These are phyloP conservation scores for Phytophthora sansomeana DNA, from an alignment of 352 stramenopile genomes.

Conservation along the genomic window DNA sequence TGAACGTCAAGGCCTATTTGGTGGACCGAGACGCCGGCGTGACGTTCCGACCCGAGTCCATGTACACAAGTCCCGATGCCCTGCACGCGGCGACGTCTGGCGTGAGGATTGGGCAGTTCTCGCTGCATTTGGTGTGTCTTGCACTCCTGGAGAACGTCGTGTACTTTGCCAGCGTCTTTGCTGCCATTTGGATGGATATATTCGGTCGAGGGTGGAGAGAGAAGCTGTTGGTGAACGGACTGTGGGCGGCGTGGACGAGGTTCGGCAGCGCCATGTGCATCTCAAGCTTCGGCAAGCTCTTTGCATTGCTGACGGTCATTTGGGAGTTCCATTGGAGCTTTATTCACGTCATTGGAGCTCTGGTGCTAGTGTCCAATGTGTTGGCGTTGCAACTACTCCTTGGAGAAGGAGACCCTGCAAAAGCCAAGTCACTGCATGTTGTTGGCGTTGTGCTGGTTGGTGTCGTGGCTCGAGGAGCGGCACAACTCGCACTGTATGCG, in stretches of 20 bases:
- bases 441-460: constrained; percentile 51
- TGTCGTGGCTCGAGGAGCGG: constrained; percentile 46
- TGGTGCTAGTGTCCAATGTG: constrained; percentile 80
- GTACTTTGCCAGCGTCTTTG: constrained; percentile 62
- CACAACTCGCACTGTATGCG: constrained; percentile 68
- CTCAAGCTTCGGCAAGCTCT: constrained; percentile 86
- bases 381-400: constrained; percentile 78
- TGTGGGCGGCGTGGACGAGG: constrained; percentile 32
- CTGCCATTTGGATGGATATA: constrained; percentile 58
- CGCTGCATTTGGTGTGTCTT: constrained; percentile 76
- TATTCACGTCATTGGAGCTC: constrained; percentile 79
- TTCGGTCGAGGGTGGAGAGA: constrained; percentile 59
- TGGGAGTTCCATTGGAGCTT: constrained; percentile 90
- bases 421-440: constrained; percentile 42
- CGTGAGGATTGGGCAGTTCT: constrained; percentile 76
- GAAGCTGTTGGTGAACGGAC: constrained; percentile 31
- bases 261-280: constrained; percentile 78
- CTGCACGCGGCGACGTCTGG: constrained; percentile 56
- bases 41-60: constrained; percentile 61
- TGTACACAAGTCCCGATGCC: constrained; percentile 50
- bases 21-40: constrained; percentile 73
- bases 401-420: constrained; percentile 49
- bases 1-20: constrained; percentile 89
- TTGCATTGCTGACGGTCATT: constrained; percentile 85
- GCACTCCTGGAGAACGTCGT: constrained; percentile 77